These are phyloP conservation scores for Saccharomyces jurei DNA, from an alignment of 805 yeast genomes.

Conservation along the genomic window DNA sequence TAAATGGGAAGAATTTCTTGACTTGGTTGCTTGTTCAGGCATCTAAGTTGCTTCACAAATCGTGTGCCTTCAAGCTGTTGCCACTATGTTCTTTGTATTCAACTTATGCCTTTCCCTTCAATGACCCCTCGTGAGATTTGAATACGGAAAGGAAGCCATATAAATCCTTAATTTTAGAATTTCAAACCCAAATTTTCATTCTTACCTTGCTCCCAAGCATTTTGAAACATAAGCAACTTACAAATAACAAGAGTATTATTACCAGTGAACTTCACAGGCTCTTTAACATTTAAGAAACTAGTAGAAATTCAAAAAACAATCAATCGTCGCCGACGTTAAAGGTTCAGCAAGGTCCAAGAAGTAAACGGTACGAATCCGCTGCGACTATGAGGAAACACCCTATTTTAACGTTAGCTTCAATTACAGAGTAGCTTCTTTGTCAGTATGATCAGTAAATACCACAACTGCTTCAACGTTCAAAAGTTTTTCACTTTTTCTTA, in stretches of 20 bases:
- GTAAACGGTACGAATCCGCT: neutral
- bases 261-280: neutral
- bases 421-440: neutral
- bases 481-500: neutral
- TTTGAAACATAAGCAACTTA: neutral
- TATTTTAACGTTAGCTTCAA: neutral
- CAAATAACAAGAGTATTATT: neutral
- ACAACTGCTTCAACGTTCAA: neutral
- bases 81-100: neutral
- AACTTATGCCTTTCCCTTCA: neutral
- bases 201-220: neutral
- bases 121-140: neutral
- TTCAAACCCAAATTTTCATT: neutral
- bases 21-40: neutral
- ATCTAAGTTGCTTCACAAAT: neutral
- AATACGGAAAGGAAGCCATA: neutral
- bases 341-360: neutral
- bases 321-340: neutral
- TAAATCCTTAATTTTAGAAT: neutral
- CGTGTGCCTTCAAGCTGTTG: neutral
- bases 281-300: neutral
- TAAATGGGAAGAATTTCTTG: conserved; percentile 40
- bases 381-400: neutral
- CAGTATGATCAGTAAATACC: neutral
- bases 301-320: neutral